A percentile compares a stretch with the other conserved stretches of the same genome.
These are phyloP conservation scores for Hysterium pulicare DNA, from an alignment of 2,329 filamentous ascomycete species.

Conservation along the genomic window DNA sequence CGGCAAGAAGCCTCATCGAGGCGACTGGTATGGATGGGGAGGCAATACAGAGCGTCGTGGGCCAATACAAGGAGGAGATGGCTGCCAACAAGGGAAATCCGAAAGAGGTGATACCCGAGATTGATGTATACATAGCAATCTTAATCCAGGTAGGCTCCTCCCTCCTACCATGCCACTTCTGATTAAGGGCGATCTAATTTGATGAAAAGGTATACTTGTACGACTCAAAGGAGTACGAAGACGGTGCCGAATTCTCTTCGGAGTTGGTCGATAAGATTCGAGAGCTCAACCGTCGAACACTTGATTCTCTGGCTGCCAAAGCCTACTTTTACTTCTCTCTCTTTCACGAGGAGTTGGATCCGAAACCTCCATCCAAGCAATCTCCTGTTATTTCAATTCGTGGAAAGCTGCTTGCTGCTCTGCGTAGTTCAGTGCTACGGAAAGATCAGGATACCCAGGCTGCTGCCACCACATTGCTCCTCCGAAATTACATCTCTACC, in stretches of 20 bases:
- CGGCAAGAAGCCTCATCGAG: slow-evolving; percentile 66
- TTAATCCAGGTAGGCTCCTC: slow-evolving; percentile 46
- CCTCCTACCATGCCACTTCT: slow-evolving; percentile 8
- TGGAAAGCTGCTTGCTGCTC: slow-evolving; percentile 78
- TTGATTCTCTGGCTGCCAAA: slow-evolving; percentile 90
- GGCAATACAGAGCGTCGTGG: slow-evolving; percentile 54
- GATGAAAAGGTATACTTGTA: slow-evolving; percentile 80
- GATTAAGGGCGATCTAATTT: neutral
- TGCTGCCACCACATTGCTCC: slow-evolving; percentile 87
- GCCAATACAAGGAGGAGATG: slow-evolving; percentile 63
- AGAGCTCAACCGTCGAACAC: slow-evolving; percentile 83
- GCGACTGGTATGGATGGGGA: slow-evolving; percentile 67
- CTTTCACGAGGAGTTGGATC: slow-evolving; percentile 87
- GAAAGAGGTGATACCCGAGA: slow-evolving; percentile 80
- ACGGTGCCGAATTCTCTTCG: slow-evolving; percentile 79
- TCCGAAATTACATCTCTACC: slow-evolving; percentile 93
- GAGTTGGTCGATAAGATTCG: slow-evolving; percentile 82
- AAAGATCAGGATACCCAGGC: slow-evolving; percentile 98
- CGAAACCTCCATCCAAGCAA: slow-evolving; percentile 82
- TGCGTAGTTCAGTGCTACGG: slow-evolving; percentile 90
- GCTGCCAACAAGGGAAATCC: slow-evolving; percentile 56
- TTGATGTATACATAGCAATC: slow-evolving; percentile 85
- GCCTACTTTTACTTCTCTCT: slow-evolving; percentile 98
- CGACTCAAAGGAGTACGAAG: slow-evolving; percentile 76
- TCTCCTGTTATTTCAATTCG: slow-evolving; percentile 85